Evolutionary conservation across 169 alveolate genomes (phyloP).

Genomic region (Cryptosporidium baileyi): DNA sequence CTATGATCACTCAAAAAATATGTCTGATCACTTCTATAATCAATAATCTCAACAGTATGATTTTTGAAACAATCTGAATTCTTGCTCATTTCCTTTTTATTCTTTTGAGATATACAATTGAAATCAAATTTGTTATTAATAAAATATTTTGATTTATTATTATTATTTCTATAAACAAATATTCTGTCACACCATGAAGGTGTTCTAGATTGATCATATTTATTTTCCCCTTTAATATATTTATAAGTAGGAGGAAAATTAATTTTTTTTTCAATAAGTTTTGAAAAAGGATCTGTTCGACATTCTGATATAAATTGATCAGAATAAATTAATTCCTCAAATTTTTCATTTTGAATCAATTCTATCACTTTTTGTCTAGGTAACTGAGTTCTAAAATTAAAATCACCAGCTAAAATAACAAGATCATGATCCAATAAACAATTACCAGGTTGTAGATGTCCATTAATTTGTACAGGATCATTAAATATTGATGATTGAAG

Average conservation of each 20-base stretch:
- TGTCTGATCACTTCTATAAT: conserved; percentile 78
- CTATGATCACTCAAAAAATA: conserved; percentile 81
- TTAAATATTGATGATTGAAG: conserved; percentile 76
- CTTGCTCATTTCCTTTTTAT: neutral
- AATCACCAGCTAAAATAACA: conserved; percentile 87
- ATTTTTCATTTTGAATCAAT: conserved; percentile 47
- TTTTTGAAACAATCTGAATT: neutral
- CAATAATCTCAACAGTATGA: neutral
- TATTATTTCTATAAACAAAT: neutral
- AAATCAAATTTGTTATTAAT: neutral
- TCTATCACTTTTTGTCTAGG: conserved; percentile 72
- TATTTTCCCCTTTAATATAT: conserved; percentile 82
- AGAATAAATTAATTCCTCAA: conserved; percentile 50
- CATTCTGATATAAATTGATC: conserved; percentile 77
- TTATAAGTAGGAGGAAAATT: conserved; percentile 91
- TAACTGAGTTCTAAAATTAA: conserved; percentile 85
- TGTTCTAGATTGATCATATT: conserved; percentile 85
- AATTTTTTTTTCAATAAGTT: conserved; percentile 83
- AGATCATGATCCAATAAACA: conserved; percentile 78
- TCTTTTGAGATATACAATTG: neutral
- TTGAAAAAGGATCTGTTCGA: conserved; percentile 71
- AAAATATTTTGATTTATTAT: neutral
- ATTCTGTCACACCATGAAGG: conserved; percentile 94
- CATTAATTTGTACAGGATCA: conserved; percentile 74
- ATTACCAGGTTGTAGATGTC: conserved; percentile 72